A percentile compares a stretch with the other conserved stretches of the same genome.
These are phyloP conservation scores for Phytopythium aichiense DNA, from an alignment of 352 stramenopile species.

Conservation along the genomic window DNA sequence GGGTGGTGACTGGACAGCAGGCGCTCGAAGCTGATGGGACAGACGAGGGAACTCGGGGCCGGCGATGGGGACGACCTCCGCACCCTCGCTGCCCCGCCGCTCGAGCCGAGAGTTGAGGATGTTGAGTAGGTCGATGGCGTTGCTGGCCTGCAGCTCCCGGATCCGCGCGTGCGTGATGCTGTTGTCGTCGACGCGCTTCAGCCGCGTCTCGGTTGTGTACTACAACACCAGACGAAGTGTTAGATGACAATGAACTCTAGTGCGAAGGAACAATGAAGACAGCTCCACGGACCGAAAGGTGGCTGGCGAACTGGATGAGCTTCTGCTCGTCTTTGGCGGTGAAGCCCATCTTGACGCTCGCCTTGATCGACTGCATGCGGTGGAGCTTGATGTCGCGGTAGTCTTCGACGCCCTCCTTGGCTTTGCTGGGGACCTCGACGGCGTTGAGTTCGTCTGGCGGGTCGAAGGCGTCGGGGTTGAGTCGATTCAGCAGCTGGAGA, in stretches of 20 bases:
- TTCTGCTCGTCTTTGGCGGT: constrained; percentile 62
- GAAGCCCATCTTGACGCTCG: constrained; percentile 31
- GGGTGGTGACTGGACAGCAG: not conserved
- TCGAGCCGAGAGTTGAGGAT: constrained; percentile 47
- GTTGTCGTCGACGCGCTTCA: constrained; percentile 27
- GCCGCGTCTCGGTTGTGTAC: constrained; percentile 48
- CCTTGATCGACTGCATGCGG: constrained; percentile 25
- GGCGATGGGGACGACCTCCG: not conserved
- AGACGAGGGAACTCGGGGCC: not conserved
- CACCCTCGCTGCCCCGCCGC: not conserved
- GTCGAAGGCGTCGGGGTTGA: constrained; percentile 22
- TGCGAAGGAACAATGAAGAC: not conserved
- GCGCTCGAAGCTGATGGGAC: not conserved
- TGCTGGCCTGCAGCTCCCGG: constrained; percentile 39
- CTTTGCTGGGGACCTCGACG: not conserved
- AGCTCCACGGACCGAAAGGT: constrained; percentile 26
- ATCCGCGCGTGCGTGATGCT: constrained; percentile 33
- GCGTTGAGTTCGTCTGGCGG: constrained; percentile 5
- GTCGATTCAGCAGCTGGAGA: constrained; percentile 47
- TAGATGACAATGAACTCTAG: not conserved
- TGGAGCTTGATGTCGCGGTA: constrained; percentile 35
- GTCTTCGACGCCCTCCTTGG: constrained; percentile 18
- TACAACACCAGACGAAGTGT: constrained; percentile 6
- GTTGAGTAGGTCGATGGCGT: constrained; percentile 51
- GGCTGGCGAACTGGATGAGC: constrained; percentile 56